These are phyloP conservation scores for Micromonas commoda DNA, from an alignment of 139 green algal species.

Conservation along the genomic window DNA sequence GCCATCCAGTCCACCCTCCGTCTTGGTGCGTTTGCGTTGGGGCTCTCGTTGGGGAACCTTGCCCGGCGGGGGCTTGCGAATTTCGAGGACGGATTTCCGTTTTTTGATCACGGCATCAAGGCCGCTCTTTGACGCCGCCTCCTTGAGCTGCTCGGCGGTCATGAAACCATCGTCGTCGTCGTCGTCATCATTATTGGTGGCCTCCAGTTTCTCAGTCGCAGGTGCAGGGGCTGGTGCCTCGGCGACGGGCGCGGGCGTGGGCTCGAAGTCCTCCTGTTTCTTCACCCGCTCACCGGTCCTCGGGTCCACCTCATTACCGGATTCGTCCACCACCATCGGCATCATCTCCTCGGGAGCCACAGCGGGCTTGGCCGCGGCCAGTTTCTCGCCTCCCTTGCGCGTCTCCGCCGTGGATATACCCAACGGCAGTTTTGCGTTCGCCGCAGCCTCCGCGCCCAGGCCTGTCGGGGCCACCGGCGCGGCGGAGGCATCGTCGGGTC, in stretches of 20 bases:
- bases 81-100: background rate
- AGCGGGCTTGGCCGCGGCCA: too few species aligned
- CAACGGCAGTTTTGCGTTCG: too few species aligned
- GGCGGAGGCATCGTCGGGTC: background rate
- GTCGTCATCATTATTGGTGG: background rate
- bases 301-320: background rate
- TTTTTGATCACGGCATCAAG: background rate
- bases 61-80: constrained; percentile 35
- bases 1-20: background rate
- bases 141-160: background rate
- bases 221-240: background rate
- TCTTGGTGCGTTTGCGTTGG: background rate
- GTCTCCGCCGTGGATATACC: too few species aligned
- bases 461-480: too few species aligned
- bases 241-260: background rate
- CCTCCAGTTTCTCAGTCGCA: background rate
- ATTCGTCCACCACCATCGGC: constrained; percentile 1
- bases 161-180: constrained; percentile 12
- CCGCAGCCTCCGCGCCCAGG: too few species aligned
- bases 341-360: background rate
- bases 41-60: constrained; percentile 35
- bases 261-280: background rate
- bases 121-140: too few species aligned
- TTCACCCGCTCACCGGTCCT: too few species aligned
- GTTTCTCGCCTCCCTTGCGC: too few species aligned